Evolutionary conservation across 768 basidiomycete genomes (phyloP), one percentile per base, ranked within the genome.

Genomic region (Rhodotorula taiwanensis): DNA sequence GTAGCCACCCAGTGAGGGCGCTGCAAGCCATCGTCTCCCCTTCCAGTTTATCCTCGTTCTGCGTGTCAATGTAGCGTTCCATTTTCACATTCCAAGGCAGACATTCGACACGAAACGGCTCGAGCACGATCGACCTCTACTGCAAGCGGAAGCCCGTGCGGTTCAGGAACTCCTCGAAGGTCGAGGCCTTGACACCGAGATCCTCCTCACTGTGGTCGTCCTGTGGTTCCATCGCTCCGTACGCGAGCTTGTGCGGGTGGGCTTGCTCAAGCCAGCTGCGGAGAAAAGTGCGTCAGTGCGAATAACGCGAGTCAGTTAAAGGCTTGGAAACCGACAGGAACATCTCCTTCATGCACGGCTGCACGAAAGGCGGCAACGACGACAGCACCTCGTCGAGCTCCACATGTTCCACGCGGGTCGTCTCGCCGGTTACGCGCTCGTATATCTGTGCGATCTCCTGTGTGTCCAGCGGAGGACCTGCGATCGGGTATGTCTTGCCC

Each of bases 401-500:
- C 5, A 49, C 36, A 10, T 47, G 60, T 10, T 48, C 39, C 9
- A 28, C 27, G 11, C 5, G 27, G 15, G 47, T 48, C 41, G 18
- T 23, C 11, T 51, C 54, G 25, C 60, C 60, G 9, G 60, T 55
- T 31, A 44, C n/a, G 2, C 11, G 23, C 2, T n/a, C 18, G 42
- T 55, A 52, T 16, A 18, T 14, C 10, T 18, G 14, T 3, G 54
- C 60, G 25, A 62, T 5, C 31, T 55, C 39, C 6, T 3, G 28
- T 18, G 31, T 25, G 39, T 1, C 21, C 15, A 33, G 1, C 3
- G 31, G 3, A 1, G 4, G 23, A 2, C 30, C 33, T 8, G 5
- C 13, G 30, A 50, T 18, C 6, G 52, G 41, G 54, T 55, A 62
- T 9, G 41, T 11, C 41, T 51, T 51, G 25, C 53, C 54, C 23